Percentiles rank a stretch among this genome's conserved stretches.
Evolutionary conservation across 805 yeast genomes (phyloP).

Genomic region (Cyberlindnera saturnus): DNA sequence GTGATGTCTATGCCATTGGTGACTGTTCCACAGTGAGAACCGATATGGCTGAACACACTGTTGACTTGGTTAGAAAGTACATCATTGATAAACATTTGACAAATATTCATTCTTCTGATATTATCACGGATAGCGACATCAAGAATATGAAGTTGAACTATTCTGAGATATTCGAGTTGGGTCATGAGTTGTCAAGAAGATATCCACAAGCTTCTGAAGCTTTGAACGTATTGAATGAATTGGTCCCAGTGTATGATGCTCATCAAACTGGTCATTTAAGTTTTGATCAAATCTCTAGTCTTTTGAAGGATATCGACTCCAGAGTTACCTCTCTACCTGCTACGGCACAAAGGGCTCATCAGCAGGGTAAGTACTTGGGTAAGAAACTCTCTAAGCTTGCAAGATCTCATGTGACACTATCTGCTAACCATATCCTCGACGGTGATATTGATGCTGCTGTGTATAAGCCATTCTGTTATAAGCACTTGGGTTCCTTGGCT

Average conservation of each 20-base stretch:
- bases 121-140: constrained; percentile 46
- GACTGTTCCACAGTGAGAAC: constrained; percentile 66
- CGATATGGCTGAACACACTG: constrained; percentile 49
- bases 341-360: constrained; percentile 69
- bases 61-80: constrained; percentile 41
- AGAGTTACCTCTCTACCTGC: constrained; percentile 66
- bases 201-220: constrained; percentile 58
- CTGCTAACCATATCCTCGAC: constrained; percentile 39
- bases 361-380: constrained; percentile 64
- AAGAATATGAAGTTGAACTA: constrained; percentile 41
- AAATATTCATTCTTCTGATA: constrained; percentile 27
- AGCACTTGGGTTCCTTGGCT: constrained; percentile 61
- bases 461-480: constrained; percentile 53
- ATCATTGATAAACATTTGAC: constrained; percentile 36
- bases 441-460: constrained; percentile 53
- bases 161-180: constrained; percentile 43
- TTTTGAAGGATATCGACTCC: constrained; percentile 51
- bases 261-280: constrained; percentile 43
- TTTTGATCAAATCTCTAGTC: constrained; percentile 43
- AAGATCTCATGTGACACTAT: constrained; percentile 35
- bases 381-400: constrained; percentile 52
- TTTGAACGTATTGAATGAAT: constrained; percentile 41
- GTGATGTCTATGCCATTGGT: constrained; percentile 67
- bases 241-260: constrained; percentile 47
- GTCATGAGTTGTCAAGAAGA: constrained; percentile 40